These are phyloP conservation scores for Termitomyces sp. DNA, from an alignment of 768 basidiomycete genomes.

Conservation along the genomic window DNA sequence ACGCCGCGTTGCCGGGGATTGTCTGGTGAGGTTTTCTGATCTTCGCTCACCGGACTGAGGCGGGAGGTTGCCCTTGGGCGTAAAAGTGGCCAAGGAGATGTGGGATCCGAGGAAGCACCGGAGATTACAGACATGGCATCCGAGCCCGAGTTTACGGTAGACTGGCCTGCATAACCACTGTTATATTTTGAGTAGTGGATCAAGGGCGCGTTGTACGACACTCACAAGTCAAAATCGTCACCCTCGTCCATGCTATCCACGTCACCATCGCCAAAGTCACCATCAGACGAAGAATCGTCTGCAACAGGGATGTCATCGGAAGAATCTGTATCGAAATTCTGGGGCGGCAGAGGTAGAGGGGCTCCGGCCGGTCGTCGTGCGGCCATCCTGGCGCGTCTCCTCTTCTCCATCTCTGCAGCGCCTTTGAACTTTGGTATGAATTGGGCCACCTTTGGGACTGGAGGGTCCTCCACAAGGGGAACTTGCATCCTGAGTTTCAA, in stretches of 20 bases:
- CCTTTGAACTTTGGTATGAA: constrained; percentile 81
- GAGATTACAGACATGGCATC: constrained; percentile 63
- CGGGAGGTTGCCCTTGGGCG: constrained; percentile 38
- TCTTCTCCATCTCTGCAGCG: constrained; percentile 82
- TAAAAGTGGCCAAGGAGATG: constrained; percentile 42
- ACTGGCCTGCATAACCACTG: constrained; percentile 65
- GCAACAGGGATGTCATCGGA: constrained; percentile 46
- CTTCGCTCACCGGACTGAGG: constrained; percentile 65
- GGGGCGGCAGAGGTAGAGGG: constrained; percentile 30
- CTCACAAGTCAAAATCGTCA: constrained; percentile 82
- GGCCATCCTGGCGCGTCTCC: constrained; percentile 63
- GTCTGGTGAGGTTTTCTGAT: constrained; percentile 26
- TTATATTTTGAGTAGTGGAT: too few species aligned
- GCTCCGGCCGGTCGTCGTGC: constrained; percentile 48
- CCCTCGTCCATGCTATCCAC: constrained; percentile 57
- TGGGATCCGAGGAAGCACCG: constrained; percentile 48
- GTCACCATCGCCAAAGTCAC: constrained; percentile 48
- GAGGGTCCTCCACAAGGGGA: constrained; percentile 38
- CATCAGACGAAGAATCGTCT: constrained; percentile 45
- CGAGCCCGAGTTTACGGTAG: constrained; percentile 55
- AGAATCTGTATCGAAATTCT: constrained; percentile 51
- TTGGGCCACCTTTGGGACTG: constrained; percentile 48
- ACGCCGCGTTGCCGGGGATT: constrained; percentile 13
- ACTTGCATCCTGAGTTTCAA: constrained; percentile 39
- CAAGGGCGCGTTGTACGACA: background rate